These are phyloP conservation scores for Plenodomus tracheiphilus DNA, from an alignment of 2,329 filamentous ascomycete species.

Conservation along the genomic window DNA sequence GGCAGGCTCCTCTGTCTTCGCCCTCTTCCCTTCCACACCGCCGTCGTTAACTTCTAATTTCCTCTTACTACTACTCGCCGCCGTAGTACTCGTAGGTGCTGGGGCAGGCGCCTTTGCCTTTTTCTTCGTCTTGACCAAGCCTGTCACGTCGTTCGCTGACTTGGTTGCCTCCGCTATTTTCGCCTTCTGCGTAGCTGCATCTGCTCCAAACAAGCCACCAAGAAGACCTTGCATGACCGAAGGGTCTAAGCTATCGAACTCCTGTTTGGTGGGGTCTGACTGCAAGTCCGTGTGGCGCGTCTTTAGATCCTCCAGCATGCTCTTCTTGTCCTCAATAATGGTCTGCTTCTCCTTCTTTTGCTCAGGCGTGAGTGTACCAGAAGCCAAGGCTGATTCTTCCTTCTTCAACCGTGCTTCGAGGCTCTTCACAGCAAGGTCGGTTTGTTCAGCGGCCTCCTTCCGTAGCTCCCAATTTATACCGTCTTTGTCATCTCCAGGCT, in stretches of 20 bases:
- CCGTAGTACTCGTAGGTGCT: conserved; percentile 6
- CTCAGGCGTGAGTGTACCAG: conserved; percentile 53
- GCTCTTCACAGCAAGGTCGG: conserved; percentile 74
- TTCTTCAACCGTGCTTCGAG: conserved; percentile 71
- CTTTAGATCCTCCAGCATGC: conserved; percentile 74
- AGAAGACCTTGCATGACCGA: conserved; percentile 63
- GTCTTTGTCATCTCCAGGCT: conserved; percentile 49
- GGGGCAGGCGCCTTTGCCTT: conserved; percentile 50
- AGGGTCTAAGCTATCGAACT: conserved; percentile 47
- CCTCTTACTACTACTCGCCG: conserved; percentile 32
- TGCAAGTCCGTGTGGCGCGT: conserved; percentile 69
- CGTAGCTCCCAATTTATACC: conserved; percentile 69
- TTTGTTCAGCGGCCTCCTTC: conserved; percentile 70
- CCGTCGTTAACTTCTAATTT: conserved; percentile 35
- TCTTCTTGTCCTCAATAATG: conserved; percentile 72
- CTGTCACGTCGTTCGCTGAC: conserved; percentile 71
- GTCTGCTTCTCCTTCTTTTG: conserved; percentile 64
- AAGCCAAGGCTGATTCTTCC: conserved; percentile 67
- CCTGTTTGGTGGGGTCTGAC: conserved; percentile 56
- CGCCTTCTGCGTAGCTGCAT: conserved; percentile 62
- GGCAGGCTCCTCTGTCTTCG: conserved; percentile 37
- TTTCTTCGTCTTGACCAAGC: conserved; percentile 71
- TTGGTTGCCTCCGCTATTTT: conserved; percentile 73
- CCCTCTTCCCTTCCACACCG: conserved; percentile 31
- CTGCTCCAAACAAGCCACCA: conserved; percentile 65